Evolutionary conservation across 352 stramenopile genomes (phyloP), one percentile per base, ranked within the genome.

Genomic region (Pythium periplocum): DNA sequence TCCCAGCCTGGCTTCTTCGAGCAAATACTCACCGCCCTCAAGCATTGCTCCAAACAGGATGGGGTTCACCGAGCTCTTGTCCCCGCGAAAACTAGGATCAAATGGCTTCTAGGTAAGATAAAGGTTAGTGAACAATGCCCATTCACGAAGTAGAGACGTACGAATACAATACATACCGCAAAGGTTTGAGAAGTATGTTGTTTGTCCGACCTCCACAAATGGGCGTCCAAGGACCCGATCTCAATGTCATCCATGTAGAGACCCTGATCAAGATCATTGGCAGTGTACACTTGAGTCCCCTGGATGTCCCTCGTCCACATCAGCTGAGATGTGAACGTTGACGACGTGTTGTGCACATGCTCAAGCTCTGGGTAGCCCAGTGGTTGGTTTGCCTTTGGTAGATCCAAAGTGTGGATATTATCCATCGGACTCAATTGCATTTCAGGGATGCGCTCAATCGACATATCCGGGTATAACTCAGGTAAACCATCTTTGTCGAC

Each of bases 1-100:
- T 34, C 53, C 56, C 43, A 67, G 42, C 4, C 60, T 38, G 1
- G 54, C 45, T 39, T 67, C 60, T 12, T 67, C 54, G 48, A 67
- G 58, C 7, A 39, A 44, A 33, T 67, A 67, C 37, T 67, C 60
- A n/a, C 45, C 43, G 34, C 6, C 30, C 8, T 66, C 59, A 46
- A 62, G 37, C 30, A 42, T 26, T 26, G 17, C 17, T 26, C 17
- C 17, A 26, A 26, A 26, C 17, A 26, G 17, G 17, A 26, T 26
- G 17, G 17, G 17, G 17, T 26, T 26, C 17, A 26, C 17, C 17
- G 17, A 26, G 17, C 17, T 26, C 17, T 26, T 26, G 17, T 26
- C 17, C 17, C 17, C 17, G 17, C 17, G 17, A 26, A 26, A 26
- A 26, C 17, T 26, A 26, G 17, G 17, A 0, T 26, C 17, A 26